Conservation (phyloP, 208 protist genomes). For the Balamuthia mandrillaris region DNA sequence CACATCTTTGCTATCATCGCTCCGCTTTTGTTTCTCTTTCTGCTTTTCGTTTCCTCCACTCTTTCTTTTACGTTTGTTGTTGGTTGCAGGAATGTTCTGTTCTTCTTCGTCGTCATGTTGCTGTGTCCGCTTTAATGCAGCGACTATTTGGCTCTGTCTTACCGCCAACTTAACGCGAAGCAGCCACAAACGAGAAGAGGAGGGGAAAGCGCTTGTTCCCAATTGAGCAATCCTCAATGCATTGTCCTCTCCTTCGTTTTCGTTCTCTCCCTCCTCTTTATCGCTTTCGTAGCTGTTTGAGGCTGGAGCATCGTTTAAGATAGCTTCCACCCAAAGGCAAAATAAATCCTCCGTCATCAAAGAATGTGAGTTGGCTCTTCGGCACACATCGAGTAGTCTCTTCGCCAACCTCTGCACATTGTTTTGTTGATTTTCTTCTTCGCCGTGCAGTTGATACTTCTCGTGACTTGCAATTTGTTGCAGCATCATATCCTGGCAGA, state of each 20-base stretch:
- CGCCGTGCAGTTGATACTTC: neutral
- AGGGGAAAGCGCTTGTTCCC: too few species aligned
- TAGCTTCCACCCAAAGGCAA: neutral
- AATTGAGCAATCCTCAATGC: neutral
- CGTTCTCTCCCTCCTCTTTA: too few species aligned
- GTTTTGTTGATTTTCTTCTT: neutral
- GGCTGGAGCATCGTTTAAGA: neutral
- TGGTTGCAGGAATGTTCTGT: neutral
- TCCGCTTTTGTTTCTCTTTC: neutral
- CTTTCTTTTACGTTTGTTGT: neutral
- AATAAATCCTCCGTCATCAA: neutral
- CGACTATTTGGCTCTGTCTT: neutral
- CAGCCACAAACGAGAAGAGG: neutral
- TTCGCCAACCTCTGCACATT: neutral
- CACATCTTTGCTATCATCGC: neutral
- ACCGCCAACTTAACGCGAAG: neutral
- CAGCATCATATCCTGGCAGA: neutral
- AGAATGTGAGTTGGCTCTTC: neutral
- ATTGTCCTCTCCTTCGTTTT: too few species aligned
- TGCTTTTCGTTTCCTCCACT: neutral
- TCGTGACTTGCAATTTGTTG: neutral
- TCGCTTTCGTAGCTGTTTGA: too few species aligned
- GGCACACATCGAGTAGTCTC: neutral
- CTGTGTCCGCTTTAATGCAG: neutral
- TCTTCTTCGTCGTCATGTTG: neutral